Base-by-base conservation (phyloP, 2,329 filamentous ascomycete genomes). In the Cytospora piceae region DNA sequence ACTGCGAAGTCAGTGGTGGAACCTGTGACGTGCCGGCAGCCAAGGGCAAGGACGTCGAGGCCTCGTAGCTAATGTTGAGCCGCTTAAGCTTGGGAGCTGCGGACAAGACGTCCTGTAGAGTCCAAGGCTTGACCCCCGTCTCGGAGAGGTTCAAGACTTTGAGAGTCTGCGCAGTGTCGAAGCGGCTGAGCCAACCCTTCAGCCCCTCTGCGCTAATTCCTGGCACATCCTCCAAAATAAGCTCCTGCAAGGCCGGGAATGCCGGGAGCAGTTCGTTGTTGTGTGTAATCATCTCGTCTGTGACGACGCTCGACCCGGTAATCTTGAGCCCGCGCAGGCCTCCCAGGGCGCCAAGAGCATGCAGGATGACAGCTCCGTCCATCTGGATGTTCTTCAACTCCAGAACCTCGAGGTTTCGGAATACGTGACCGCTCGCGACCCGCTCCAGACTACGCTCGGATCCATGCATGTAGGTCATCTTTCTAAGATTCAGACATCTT, bases 391-490 rank as follows among this genome's bases (percentile, higher is more conserved):
- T 82, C 65, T 84, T 83, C 42, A 95, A 79, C 74, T 94, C 91
- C 58, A 95, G 74, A 12, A 92, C 87, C 76, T 93, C 89, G 15
- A 95, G 82, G 54, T 85, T 83, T 56, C 83, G 82, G 91, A 92
- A 95, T 60, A 88, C 75, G 64, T 80, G 85, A 67, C 85, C 87
- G 66, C 84, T 83, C 9, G 87, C 84, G 51, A 97, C 81, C 62
- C 85, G 81, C 71, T 92, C 87, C 64, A 98, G 84, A 72, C 89
- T 91, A 64, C 85, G 85, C 79, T 97, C 94, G 1, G 92, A 85
- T 15, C 94, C 94, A 56, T 82, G 81, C 62, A 87, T 84, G 78
- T 96, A 98, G 62, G 87, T 90, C 92, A 97, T 97, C 78, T 95
- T 95, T 70, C 93, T 87, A 63, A 98, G 83, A 73, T 94, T 88